Conservation (phyloP, 1,139 yeast species). For the Pichia sp. region DNA sequence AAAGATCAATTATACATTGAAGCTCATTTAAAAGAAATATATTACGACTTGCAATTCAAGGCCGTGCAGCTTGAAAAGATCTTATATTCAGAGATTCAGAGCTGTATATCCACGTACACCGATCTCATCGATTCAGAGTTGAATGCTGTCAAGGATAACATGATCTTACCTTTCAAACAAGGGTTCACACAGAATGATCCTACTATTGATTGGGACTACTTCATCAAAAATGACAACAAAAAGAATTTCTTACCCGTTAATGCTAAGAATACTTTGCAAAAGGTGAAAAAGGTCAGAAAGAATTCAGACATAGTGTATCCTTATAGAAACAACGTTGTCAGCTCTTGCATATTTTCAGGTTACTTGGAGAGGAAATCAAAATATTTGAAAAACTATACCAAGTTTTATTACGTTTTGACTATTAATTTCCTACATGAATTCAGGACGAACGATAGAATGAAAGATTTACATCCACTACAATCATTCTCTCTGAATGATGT, state of each 20-base stretch:
- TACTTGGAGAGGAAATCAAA: constrained; percentile 54
- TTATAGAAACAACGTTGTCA: constrained; percentile 44
- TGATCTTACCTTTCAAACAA: constrained; percentile 54
- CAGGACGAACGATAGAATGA: constrained; percentile 54
- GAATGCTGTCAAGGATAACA: constrained; percentile 45
- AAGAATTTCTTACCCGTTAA: constrained; percentile 27
- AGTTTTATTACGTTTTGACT: constrained; percentile 67
- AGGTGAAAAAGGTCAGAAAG: constrained; percentile 38
- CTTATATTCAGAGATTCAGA: constrained; percentile 58
- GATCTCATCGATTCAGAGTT: constrained; percentile 52
- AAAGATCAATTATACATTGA: constrained; percentile 64
- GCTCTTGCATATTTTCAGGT: constrained; percentile 47
- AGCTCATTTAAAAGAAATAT: constrained; percentile 64
- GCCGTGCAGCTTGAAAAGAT: constrained; percentile 67
- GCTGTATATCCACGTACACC: constrained; percentile 48
- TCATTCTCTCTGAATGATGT: constrained; percentile 35
- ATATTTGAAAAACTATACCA: constrained; percentile 54
- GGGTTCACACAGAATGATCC: constrained; percentile 60
- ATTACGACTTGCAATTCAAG: constrained; percentile 60
- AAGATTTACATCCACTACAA: constrained; percentile 37
- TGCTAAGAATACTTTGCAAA: constrained; percentile 26
- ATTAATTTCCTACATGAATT: constrained; percentile 69
- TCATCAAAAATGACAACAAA: constrained; percentile 46
- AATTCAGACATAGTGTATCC: constrained; percentile 42
- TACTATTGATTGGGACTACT: constrained; percentile 68